Percentiles rank a stretch among this genome's conserved stretches.
phyloP scores from a whole-genome alignment of 768 basidiomycete genomes.

The Auricularia heimuer region DNA sequence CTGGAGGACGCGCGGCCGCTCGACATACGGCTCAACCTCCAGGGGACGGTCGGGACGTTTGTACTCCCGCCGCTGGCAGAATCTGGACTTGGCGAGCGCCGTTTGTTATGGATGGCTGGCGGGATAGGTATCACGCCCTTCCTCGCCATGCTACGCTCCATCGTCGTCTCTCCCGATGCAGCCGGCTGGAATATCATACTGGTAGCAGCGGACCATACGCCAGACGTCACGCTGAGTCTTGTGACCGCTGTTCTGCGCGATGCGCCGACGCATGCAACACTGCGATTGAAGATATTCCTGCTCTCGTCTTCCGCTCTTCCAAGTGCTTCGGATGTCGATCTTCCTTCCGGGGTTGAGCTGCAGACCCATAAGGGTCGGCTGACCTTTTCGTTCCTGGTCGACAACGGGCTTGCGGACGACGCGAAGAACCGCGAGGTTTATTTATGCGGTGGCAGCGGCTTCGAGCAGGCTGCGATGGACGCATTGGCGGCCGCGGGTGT shows the following conservation, averaged over 20 bases:
- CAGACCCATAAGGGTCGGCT: not conserved
- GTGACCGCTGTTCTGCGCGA: conserved; percentile 24
- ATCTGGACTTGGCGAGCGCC: not conserved
- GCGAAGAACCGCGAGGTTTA: not conserved
- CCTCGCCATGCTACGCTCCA: conserved; percentile 36
- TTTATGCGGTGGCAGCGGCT: not conserved
- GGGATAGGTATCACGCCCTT: conserved; percentile 61
- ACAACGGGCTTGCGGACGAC: not conserved
- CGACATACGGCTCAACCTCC: conserved; percentile 33
- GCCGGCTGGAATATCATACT: conserved; percentile 34
- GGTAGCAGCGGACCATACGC: conserved; percentile 43
- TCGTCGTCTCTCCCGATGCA: conserved; percentile 9
- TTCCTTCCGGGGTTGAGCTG: not conserved
- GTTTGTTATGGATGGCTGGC: conserved; percentile 49
- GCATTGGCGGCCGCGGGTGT: not conserved
- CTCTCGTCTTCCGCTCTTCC: not conserved
- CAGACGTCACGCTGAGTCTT: conserved; percentile 38
- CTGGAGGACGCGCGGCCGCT: conserved; percentile 31
- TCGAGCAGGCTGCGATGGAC: not conserved
- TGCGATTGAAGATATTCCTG: not conserved
- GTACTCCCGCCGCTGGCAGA: conserved; percentile 18
- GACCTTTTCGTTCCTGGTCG: not conserved
- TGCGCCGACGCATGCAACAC: conserved; percentile 12
- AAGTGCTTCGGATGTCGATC: not conserved
- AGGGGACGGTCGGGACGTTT: conserved; percentile 48